A percentile compares a stretch with the other conserved stretches of the same genome.
Evolutionary conservation across 2,329 filamentous ascomycete species (phyloP).

Genomic region (Claviceps purpurea): DNA sequence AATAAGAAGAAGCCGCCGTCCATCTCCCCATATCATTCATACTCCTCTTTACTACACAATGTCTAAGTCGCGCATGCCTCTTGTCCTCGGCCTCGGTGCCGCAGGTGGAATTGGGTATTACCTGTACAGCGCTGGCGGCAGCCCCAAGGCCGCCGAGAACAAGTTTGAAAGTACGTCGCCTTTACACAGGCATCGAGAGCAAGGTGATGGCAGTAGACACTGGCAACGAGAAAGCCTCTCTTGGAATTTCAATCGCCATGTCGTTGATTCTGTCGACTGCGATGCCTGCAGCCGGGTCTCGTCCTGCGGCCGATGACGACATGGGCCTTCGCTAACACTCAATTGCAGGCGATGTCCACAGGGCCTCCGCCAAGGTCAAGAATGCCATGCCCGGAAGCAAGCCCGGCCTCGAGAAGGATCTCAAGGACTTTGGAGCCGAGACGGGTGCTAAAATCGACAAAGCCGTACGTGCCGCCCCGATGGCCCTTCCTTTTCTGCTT

Average conservation of each 20-base stretch:
- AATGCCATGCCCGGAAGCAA: constrained; percentile 48
- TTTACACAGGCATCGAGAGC: background rate
- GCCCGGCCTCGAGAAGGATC: constrained; percentile 50
- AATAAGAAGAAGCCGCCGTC: background rate
- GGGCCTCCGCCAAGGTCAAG: constrained; percentile 52
- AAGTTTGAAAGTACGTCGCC: constrained; percentile 58
- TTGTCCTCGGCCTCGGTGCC: constrained; percentile 46
- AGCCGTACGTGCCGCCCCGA: constrained; percentile 41
- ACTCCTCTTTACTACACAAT: constrained; percentile 19
- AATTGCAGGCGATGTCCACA: constrained; percentile 62
- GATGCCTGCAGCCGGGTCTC: too few relatives aligned
- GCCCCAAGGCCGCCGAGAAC: constrained; percentile 71
- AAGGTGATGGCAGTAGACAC: background rate
- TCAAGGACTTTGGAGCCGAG: constrained; percentile 31
- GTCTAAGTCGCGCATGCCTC: constrained; percentile 33
- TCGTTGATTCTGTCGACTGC: background rate
- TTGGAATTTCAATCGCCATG: background rate
- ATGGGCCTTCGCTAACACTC: background rate
- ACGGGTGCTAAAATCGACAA: constrained; percentile 55
- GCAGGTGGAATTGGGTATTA: constrained; percentile 72
- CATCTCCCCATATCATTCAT: background rate
- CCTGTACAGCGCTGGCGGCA: constrained; percentile 75
- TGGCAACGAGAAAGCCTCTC: background rate
- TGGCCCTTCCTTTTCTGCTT: background rate
- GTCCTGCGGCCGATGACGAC: background rate